Evolutionary conservation across 1,139 yeast species (phyloP).

Genomic region (Hansenula lynferdii): DNA sequence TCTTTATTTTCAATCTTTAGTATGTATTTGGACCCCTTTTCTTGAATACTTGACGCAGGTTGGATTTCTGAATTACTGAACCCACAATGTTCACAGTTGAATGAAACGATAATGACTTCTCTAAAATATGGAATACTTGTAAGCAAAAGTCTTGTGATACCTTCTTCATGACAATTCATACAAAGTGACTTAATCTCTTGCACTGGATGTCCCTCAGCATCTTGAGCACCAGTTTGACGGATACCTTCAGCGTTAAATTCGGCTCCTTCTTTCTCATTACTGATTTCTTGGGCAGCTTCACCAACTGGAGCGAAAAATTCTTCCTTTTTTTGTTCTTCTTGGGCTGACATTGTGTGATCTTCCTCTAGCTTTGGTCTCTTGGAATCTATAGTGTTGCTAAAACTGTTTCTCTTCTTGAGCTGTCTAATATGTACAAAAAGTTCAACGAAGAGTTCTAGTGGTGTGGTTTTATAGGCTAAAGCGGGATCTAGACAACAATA

Average conservation of each 20-base stretch:
- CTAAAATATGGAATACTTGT: slow-evolving; percentile 90
- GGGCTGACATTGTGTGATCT: not conserved
- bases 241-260: slow-evolving; percentile 30
- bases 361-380: slow-evolving; percentile 6
- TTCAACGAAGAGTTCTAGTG: not conserved
- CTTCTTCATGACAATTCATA: slow-evolving; percentile 90
- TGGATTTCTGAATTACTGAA: slow-evolving; percentile 90
- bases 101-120: slow-evolving; percentile 92
- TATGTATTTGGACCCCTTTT: slow-evolving; percentile 75
- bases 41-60: slow-evolving; percentile 86
- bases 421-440: not conserved
- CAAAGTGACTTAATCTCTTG: slow-evolving; percentile 94
- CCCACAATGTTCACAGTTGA: slow-evolving; percentile 93
- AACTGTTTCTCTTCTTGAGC: slow-evolving; percentile 5
- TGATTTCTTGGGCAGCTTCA: slow-evolving; percentile 42
- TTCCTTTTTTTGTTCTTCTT: slow-evolving; percentile 24
- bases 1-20: slow-evolving; percentile 64
- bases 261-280: slow-evolving; percentile 14
- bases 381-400: not conserved
- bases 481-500: not conserved
- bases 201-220: slow-evolving; percentile 93
- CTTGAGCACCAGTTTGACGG: slow-evolving; percentile 58
- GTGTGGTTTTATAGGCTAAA: not conserved
- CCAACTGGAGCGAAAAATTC: slow-evolving; percentile 56
- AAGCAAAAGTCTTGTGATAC: slow-evolving; percentile 75